Conservation (phyloP, 257 asterid genomes). For the Forsythia viridissima region DNA sequence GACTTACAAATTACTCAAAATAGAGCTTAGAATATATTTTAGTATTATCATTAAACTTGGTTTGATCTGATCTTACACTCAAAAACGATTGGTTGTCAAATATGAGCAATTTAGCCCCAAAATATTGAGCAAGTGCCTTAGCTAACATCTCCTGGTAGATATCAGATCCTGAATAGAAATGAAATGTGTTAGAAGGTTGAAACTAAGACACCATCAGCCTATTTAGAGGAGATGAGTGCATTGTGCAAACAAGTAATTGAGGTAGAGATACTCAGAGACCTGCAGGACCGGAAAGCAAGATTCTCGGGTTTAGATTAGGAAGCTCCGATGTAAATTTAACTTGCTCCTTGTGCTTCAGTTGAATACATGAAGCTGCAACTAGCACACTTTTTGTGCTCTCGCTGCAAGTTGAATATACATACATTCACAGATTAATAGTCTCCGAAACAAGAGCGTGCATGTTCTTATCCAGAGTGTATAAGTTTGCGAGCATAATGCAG, state of each 20-base stretch:
- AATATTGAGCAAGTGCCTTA: slow-evolving; percentile 81
- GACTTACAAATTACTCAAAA: not conserved
- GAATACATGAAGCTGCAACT: slow-evolving; percentile 78
- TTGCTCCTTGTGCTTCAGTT: slow-evolving; percentile 71
- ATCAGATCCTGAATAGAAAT: slow-evolving; percentile 70
- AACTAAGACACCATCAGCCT: slow-evolving; percentile 19
- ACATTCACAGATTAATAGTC: slow-evolving; percentile 17
- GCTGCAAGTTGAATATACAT: slow-evolving; percentile 48
- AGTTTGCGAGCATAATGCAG: slow-evolving; percentile 15
- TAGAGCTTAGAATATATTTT: not conserved
- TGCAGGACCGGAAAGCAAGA: slow-evolving; percentile 92
- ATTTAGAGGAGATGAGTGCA: slow-evolving; percentile 5
- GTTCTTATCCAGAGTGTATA: slow-evolving; percentile 8
- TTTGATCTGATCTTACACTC: slow-evolving; percentile 54
- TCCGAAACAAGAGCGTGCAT: slow-evolving; percentile 11
- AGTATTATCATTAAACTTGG: not conserved
- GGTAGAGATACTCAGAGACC: slow-evolving; percentile 41
- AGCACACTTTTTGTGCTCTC: slow-evolving; percentile 82
- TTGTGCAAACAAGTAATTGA: slow-evolving; percentile 6
- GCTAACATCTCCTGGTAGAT: slow-evolving; percentile 92
- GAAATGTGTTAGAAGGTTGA: slow-evolving; percentile 16
- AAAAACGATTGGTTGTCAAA: slow-evolving; percentile 69
- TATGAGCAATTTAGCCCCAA: slow-evolving; percentile 84
- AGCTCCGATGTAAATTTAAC: slow-evolving; percentile 70
- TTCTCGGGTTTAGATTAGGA: slow-evolving; percentile 80